Percentiles rank a stretch among this genome's conserved stretches.
These are phyloP conservation scores for Erythrobasidium yunnanense DNA, from an alignment of 768 basidiomycete species.

Conservation along the genomic window DNA sequence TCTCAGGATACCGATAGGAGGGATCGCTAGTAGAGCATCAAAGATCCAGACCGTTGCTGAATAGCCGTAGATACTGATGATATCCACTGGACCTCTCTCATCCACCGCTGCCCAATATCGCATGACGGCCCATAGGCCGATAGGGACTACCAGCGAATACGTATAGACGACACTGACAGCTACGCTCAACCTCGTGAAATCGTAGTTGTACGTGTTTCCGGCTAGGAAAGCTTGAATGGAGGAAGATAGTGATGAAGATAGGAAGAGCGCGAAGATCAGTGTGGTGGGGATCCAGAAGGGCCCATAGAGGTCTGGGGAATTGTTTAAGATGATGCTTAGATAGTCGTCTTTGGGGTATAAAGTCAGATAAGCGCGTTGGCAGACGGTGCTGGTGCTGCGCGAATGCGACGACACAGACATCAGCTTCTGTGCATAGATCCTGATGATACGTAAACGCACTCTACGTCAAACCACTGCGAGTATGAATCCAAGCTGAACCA, in stretches of 20 bases:
- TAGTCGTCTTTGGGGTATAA: conserved; percentile 37
- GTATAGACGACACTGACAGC: conserved; percentile 74
- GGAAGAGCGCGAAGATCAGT: conserved; percentile 80
- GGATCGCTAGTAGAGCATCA: conserved; percentile 70
- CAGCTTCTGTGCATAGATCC: conserved; percentile 46
- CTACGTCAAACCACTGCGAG: conserved; percentile 77
- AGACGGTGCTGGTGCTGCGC: conserved; percentile 30
- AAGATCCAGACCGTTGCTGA: conserved; percentile 79
- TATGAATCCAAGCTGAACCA: conserved; percentile 81
- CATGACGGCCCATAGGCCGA: conserved; percentile 70
- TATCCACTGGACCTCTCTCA: conserved; percentile 76
- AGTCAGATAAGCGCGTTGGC: conserved; percentile 36
- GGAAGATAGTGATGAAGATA: conserved; percentile 81
- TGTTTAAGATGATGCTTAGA: conserved; percentile 26
- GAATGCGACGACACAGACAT: neutral
- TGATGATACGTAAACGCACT: conserved; percentile 49
- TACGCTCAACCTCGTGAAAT: conserved; percentile 73
- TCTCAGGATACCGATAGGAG: conserved; percentile 68
- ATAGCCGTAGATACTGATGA: conserved; percentile 49
- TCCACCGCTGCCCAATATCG: conserved; percentile 70
- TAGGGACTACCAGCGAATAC: conserved; percentile 72
- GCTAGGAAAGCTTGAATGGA: conserved; percentile 81
- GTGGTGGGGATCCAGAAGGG: conserved; percentile 98
- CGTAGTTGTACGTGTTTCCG: conserved; percentile 57
- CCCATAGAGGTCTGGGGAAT: conserved; percentile 31